These are phyloP conservation scores for Cryphonectria parasitica DNA, from an alignment of 2,329 filamentous ascomycete genomes.

Conservation along the genomic window DNA sequence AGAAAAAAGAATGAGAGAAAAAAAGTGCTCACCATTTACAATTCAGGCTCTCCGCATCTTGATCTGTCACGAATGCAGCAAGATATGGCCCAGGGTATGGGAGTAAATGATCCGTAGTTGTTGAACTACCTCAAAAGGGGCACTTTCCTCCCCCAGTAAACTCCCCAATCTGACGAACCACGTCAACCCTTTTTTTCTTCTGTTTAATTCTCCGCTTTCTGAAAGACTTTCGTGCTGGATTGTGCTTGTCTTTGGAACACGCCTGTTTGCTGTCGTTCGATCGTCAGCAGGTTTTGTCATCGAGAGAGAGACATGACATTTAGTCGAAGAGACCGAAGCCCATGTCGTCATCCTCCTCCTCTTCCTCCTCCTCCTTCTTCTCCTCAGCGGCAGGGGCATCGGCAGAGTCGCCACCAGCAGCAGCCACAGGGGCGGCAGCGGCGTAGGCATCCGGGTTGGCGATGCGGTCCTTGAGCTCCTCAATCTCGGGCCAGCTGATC, in stretches of 20 bases:
- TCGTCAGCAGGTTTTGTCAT: constrained; percentile 9
- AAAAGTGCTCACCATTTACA: constrained; percentile 20
- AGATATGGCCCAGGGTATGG: constrained; percentile 11
- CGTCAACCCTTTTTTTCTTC: constrained; percentile 9
- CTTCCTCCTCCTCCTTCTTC: constrained; percentile 67
- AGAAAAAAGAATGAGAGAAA: constrained; percentile 28
- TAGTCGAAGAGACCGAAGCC: constrained; percentile 76
- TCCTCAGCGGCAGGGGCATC: constrained; percentile 55
- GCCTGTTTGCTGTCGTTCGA: constrained; percentile 17
- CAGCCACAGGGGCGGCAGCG: constrained; percentile 73
- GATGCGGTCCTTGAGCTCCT: constrained; percentile 99
- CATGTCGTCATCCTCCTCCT: constrained; percentile 68
- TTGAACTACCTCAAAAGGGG: constrained; percentile 26
- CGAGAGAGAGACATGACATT: not conserved
- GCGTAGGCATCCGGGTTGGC: constrained; percentile 98
- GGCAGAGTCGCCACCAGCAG: constrained; percentile 52
- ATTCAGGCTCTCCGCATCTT: not conserved
- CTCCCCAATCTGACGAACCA: constrained; percentile 27
- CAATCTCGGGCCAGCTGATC: constrained; percentile 92
- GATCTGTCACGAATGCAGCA: not conserved
- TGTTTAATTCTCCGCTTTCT: not conserved
- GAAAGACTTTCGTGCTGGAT: constrained; percentile 3
- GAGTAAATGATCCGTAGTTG: constrained; percentile 30
- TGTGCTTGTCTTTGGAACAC: constrained; percentile 15
- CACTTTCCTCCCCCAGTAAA: constrained; percentile 19